Evolutionary conservation across 2,329 filamentous ascomycete species (phyloP).

Genomic region (Aspergillus chevalieri): DNA sequence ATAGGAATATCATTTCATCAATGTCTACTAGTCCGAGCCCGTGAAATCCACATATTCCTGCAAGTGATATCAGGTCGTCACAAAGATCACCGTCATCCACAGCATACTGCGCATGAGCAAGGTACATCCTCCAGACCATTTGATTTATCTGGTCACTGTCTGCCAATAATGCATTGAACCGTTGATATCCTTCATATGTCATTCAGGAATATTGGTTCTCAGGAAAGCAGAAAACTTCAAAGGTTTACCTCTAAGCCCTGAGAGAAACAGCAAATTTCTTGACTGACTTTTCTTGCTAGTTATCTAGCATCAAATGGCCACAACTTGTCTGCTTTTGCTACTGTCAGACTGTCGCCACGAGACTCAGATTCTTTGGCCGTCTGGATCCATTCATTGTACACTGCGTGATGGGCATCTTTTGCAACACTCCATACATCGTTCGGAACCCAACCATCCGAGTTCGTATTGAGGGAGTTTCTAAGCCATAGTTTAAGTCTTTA

Average conservation of each 20-base stretch:
- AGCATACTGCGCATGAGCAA: background rate
- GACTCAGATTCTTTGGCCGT: conserved; percentile 18
- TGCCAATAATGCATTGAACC: background rate
- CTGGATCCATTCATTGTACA: conserved; percentile 26
- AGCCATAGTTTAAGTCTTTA: too few species aligned
- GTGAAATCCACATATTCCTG: background rate
- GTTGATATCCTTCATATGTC: background rate
- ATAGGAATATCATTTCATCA: too few species aligned
- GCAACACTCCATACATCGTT: conserved; percentile 25
- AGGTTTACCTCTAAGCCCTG: too few species aligned
- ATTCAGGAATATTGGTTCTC: background rate
- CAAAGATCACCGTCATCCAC: background rate
- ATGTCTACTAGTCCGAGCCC: too few species aligned
- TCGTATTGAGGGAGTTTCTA: too few species aligned
- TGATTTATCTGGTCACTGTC: background rate
- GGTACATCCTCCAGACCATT: background rate
- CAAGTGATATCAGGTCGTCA: background rate
- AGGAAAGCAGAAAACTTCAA: too few species aligned
- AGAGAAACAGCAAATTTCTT: too few species aligned
- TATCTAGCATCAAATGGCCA: conserved; percentile 25
- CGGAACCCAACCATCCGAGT: conserved; percentile 29
- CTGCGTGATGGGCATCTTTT: conserved; percentile 19
- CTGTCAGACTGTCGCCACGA: conserved; percentile 15
- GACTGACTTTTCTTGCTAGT: conserved; percentile 1
- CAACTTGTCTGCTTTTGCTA: conserved; percentile 19